Conservation (phyloP, 352 stramenopile genomes). For the Phytophthora cryptogea region DNA sequence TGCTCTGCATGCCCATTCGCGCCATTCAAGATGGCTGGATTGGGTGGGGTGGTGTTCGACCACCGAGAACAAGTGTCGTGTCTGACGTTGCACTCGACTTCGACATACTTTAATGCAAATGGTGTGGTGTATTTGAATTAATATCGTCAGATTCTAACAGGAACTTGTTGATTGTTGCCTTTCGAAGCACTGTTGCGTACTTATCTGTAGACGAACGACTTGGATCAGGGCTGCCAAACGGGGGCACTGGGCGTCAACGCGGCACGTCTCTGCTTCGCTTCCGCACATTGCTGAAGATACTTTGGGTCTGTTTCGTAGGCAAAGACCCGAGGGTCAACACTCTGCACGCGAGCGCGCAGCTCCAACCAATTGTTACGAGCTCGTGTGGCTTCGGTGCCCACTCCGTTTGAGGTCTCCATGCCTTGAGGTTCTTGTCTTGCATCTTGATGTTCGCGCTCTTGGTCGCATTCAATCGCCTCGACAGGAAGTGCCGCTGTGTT, state of each 20-base stretch:
- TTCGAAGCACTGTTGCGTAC: too few relatives aligned
- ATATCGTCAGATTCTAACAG: neutral
- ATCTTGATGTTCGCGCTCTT: neutral
- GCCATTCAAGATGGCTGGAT: conserved; percentile 13
- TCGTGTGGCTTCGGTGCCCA: conserved; percentile 1
- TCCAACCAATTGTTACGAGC: conserved; percentile 24
- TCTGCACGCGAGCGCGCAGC: conserved; percentile 29
- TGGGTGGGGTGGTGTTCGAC: conserved; percentile 1
- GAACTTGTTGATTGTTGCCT: neutral
- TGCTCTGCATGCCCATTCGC: neutral
- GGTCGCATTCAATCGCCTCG: neutral
- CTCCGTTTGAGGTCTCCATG: neutral
- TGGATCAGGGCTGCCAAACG: conserved; percentile 21
- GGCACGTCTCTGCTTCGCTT: conserved; percentile 28
- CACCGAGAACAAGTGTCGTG: conserved; percentile 9
- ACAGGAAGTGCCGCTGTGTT: neutral
- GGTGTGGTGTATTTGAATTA: neutral
- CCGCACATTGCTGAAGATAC: conserved; percentile 27
- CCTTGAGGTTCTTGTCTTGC: neutral
- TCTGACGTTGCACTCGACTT: neutral
- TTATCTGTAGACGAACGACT: neutral
- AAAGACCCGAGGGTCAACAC: conserved; percentile 29
- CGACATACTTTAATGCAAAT: neutral
- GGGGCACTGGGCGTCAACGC: conserved; percentile 15
- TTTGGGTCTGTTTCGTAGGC: conserved; percentile 26